phyloP scores from a whole-genome alignment of 352 stramenopile species.

The Phytophthora agathidicida region DNA sequence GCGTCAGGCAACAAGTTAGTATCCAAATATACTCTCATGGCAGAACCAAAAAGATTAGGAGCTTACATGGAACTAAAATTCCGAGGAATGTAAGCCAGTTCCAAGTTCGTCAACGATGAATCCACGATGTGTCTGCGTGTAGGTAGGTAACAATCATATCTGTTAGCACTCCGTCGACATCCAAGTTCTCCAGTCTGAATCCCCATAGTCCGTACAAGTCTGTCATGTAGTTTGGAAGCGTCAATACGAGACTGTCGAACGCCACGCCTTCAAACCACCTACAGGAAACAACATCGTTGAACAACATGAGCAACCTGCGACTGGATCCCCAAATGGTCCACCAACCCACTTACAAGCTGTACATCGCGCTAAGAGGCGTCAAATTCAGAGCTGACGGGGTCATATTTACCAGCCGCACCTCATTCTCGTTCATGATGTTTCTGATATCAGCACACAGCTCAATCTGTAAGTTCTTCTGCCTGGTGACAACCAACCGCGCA shows the following conservation, averaged over 20 bases:
- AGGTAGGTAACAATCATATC: too few species aligned
- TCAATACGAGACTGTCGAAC: not conserved
- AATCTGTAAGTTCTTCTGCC: not conserved
- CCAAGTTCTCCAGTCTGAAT: not conserved
- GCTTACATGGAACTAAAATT: too few species aligned
- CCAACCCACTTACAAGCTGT: constrained; percentile 1
- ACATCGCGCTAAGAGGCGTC: not conserved
- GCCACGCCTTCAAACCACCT: not conserved
- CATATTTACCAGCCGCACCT: not conserved
- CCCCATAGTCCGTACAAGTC: not conserved
- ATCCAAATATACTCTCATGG: too few species aligned
- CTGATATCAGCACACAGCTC: too few species aligned
- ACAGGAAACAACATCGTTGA: too few species aligned
- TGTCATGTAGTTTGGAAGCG: not conserved
- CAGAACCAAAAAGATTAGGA: too few species aligned
- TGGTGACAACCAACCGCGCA: too few species aligned
- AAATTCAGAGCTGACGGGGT: not conserved
- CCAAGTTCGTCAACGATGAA: not conserved
- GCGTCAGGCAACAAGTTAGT: too few species aligned
- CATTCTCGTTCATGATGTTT: not conserved
- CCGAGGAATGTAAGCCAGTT: too few species aligned
- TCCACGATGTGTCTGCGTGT: not conserved
- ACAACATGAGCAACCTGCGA: not conserved
- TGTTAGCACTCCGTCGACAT: not conserved
- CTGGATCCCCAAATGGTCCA: too few species aligned